These are phyloP conservation scores for Neoboletus magnificus DNA, from an alignment of 768 basidiomycete species.

Conservation along the genomic window DNA sequence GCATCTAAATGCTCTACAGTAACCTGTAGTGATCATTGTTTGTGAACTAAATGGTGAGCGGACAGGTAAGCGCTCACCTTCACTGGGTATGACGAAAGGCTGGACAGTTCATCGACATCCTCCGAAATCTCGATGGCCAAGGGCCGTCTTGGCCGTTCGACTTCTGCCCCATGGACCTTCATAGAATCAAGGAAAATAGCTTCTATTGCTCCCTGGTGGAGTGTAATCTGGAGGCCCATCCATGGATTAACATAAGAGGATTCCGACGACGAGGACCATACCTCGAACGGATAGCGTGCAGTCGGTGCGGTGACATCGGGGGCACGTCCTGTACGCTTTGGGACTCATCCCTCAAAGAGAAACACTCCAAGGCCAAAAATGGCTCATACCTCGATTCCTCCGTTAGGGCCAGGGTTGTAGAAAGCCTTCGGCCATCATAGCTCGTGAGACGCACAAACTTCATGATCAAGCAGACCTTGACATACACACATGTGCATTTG, in stretches of 20 bases:
- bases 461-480: not conserved
- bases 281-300: constrained; percentile 73
- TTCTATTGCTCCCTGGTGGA: constrained; percentile 44
- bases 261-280: constrained; percentile 17
- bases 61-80: constrained; percentile 15
- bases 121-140: constrained; percentile 31
- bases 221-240: constrained; percentile 24
- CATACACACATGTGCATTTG: constrained; percentile 69
- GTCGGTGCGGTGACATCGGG: constrained; percentile 59
- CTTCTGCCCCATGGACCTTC: constrained; percentile 25
- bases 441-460: not conserved
- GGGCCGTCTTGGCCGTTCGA: constrained; percentile 37
- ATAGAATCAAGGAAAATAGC: constrained; percentile 42
- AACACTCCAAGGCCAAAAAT: not conserved
- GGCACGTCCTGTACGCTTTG: constrained; percentile 58
- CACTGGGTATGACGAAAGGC: constrained; percentile 28
- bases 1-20: constrained; percentile 20
- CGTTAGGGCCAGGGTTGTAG: constrained; percentile 61
- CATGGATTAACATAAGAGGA: not conserved
- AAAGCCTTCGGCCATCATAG: constrained; percentile 49
- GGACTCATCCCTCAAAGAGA: not conserved
- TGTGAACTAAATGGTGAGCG: not conserved
- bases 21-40: constrained; percentile 13
- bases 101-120: constrained; percentile 38
- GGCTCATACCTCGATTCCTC: constrained; percentile 56